phyloP scores from a whole-genome alignment of 2,329 filamentous ascomycete genomes.

The Hymenoscyphus linearis region DNA sequence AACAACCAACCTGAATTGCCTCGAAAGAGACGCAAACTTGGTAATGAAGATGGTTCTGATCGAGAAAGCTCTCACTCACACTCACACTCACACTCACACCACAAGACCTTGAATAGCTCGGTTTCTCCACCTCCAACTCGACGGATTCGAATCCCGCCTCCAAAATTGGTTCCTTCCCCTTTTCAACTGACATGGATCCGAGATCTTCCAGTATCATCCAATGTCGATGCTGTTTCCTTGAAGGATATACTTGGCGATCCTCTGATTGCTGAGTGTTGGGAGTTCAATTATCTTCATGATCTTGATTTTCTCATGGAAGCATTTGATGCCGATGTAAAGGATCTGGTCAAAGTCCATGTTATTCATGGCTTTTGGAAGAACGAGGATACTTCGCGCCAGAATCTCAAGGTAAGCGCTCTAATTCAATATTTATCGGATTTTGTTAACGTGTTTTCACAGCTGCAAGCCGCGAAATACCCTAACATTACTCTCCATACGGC shows the following conservation, averaged over 20 bases:
- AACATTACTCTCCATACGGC: conserved; percentile 70
- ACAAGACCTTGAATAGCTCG: not conserved
- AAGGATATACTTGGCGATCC: conserved; percentile 56
- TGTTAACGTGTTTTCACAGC: conserved; percentile 37
- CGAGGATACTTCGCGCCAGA: conserved; percentile 50
- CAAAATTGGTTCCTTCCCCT: conserved; percentile 41
- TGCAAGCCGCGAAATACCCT: conserved; percentile 52
- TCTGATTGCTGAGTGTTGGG: conserved; percentile 49
- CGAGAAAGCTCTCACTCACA: not conserved
- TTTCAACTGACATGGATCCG: conserved; percentile 53
- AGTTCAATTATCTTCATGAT: conserved; percentile 51
- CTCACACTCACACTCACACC: conserved; percentile 8
- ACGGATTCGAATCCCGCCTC: not conserved
- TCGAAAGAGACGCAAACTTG: conserved; percentile 25
- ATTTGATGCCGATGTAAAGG: conserved; percentile 50
- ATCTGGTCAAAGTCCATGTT: conserved; percentile 49
- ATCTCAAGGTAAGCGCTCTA: conserved; percentile 36
- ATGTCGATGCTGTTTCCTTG: conserved; percentile 50
- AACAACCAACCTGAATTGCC: conserved; percentile 4
- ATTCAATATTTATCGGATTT: not conserved
- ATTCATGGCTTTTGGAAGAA: conserved; percentile 63
- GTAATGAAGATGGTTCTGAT: conserved; percentile 6
- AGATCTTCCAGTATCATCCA: conserved; percentile 46
- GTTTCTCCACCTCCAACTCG: conserved; percentile 6
- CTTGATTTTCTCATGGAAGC: conserved; percentile 54